A percentile compares a stretch with the other conserved stretches of the same genome.
phyloP scores from a whole-genome alignment of 2,329 filamentous ascomycete genomes.

The Calonectria crousiana region DNA sequence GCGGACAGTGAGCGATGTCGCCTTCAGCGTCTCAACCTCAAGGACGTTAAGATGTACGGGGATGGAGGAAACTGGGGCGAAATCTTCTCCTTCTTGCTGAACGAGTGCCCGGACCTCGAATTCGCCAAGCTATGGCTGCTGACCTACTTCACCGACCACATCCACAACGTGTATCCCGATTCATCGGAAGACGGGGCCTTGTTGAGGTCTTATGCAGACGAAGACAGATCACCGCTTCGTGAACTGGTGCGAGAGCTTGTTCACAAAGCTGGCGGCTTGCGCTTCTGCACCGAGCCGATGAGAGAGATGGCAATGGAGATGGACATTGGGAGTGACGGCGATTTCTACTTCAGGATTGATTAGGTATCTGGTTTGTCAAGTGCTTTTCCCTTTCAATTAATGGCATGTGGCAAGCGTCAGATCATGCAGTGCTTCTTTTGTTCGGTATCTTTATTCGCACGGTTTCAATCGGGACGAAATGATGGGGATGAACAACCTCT shows the following conservation, averaged over 20 bases:
- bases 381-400: neutral
- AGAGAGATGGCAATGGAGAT: neutral
- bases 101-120: neutral
- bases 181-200: neutral
- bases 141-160: conserved; percentile 1
- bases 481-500: neutral
- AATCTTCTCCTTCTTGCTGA: neutral
- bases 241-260: neutral
- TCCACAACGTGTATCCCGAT: neutral
- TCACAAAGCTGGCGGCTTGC: neutral
- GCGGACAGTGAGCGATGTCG: neutral
- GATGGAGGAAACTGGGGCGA: neutral
- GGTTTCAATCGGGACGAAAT: neutral
- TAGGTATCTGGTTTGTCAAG: neutral
- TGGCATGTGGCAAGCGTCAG: neutral
- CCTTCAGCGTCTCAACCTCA: neutral
- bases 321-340: neutral
- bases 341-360: neutral
- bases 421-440: neutral
- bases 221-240: neutral
- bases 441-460: neutral
- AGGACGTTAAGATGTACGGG: neutral
- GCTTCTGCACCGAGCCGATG: neutral
- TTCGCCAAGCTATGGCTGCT: neutral
- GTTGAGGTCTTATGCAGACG: neutral